Conservation (phyloP, 768 basidiomycete species). For the Nevesoporus exiguus region DNA sequence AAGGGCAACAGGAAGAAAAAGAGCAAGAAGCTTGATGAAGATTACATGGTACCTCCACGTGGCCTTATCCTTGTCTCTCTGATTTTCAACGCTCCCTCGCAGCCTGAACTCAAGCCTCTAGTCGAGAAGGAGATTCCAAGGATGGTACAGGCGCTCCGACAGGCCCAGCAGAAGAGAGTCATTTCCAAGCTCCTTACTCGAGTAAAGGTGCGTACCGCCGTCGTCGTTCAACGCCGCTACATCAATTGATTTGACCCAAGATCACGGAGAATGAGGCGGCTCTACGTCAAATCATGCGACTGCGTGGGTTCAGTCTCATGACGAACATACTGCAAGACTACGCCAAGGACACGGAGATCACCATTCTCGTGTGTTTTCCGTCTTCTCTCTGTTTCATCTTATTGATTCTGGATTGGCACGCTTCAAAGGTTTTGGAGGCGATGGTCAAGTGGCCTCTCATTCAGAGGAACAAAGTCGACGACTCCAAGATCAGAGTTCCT, state of each 20-base stretch:
- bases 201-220: constrained; percentile 57
- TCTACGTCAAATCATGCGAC: constrained; percentile 79
- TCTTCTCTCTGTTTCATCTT: neutral
- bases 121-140: constrained; percentile 81
- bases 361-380: constrained; percentile 54
- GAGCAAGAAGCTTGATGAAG: constrained; percentile 90
- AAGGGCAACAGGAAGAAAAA: constrained; percentile 90
- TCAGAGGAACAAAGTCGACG: constrained; percentile 89
- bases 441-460: constrained; percentile 79
- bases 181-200: constrained; percentile 80
- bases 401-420: neutral
- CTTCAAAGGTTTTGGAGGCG: constrained; percentile 55
- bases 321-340: constrained; percentile 82
- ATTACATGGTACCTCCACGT: constrained; percentile 64
- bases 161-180: constrained; percentile 80
- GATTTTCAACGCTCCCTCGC: constrained; percentile 1
- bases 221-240: neutral
- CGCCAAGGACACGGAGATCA: constrained; percentile 62
- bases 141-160: constrained; percentile 86
- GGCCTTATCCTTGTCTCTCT: neutral
- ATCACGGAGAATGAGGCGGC: constrained; percentile 81
- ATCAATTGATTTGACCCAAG: constrained; percentile 37
- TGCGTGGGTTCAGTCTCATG: constrained; percentile 93
- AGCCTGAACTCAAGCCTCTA: constrained; percentile 80
- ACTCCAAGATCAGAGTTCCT: constrained; percentile 65